Evolutionary conservation across 139 green algal genomes (phyloP).

Genomic region (Nannochloris sp.): DNA sequence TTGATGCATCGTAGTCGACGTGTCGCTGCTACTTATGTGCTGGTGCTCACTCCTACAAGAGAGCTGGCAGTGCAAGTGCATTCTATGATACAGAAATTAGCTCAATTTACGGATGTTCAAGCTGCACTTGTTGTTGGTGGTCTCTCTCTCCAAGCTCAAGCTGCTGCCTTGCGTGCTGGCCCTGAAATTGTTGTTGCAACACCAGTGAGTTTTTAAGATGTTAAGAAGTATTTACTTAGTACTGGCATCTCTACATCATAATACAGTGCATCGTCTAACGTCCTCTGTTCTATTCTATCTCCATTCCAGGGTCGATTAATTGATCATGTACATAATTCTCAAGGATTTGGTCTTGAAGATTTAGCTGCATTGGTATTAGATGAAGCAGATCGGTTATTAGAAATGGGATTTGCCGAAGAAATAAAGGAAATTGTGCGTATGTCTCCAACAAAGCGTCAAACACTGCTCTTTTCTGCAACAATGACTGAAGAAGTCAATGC

Average conservation of each 20-base stretch:
- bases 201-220: constrained; percentile 41
- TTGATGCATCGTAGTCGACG: constrained; percentile 75
- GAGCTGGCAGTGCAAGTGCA: constrained; percentile 96
- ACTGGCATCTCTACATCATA: neutral
- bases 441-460: constrained; percentile 84
- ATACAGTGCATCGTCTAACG: neutral
- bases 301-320: constrained; percentile 62
- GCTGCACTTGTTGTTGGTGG: constrained; percentile 88
- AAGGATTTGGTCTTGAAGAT: constrained; percentile 84
- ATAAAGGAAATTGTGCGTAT: constrained; percentile 74
- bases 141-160: constrained; percentile 78
- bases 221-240: neutral
- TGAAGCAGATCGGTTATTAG: constrained; percentile 88
- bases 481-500: constrained; percentile 63
- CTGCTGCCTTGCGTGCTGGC: constrained; percentile 53
- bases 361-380: constrained; percentile 84
- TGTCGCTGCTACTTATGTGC: constrained; percentile 58
- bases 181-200: constrained; percentile 93
- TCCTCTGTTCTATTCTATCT: neutral
- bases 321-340: constrained; percentile 92
- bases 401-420: constrained; percentile 83
- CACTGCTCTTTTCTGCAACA: constrained; percentile 85
- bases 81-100: constrained; percentile 86
- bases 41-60: constrained; percentile 82
- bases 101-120: constrained; percentile 87